Percentiles rank a stretch among this genome's conserved stretches.
phyloP scores from a whole-genome alignment of 192 early-diverging fungal genomes.

The Gonapodya sp. region DNA sequence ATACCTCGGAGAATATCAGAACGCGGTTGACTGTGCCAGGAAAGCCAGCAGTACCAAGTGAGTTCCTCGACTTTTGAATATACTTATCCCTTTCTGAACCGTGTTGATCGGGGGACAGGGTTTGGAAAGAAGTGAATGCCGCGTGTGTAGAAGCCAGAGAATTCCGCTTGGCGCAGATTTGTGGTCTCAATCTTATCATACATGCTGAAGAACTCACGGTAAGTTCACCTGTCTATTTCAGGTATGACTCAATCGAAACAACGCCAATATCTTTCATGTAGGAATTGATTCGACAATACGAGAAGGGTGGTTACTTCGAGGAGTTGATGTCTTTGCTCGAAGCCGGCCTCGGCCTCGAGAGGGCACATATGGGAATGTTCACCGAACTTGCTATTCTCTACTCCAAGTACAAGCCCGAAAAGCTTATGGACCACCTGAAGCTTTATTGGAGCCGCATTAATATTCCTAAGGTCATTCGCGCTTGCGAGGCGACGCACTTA shows the following conservation, averaged over 20 bases:
- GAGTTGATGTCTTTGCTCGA: slow-evolving; percentile 87
- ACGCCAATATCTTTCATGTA: neutral
- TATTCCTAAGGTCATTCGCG: slow-evolving; percentile 96
- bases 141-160: slow-evolving; percentile 91
- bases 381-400: slow-evolving; percentile 97
- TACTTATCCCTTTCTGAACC: neutral
- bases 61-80: neutral
- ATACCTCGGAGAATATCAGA: slow-evolving; percentile 87
- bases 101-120: slow-evolving; percentile 35
- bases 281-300: slow-evolving; percentile 78
- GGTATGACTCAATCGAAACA: neutral
- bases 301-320: slow-evolving; percentile 77
- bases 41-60: slow-evolving; percentile 93
- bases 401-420: slow-evolving; percentile 89
- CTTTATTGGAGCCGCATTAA: slow-evolving; percentile 97
- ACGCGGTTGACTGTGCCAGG: slow-evolving; percentile 94
- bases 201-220: slow-evolving; percentile 93
- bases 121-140: slow-evolving; percentile 98
- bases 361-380: slow-evolving; percentile 99
- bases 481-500: slow-evolving; percentile 84
- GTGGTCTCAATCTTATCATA: slow-evolving; percentile 89
- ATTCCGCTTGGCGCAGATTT: slow-evolving; percentile 96
- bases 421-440: slow-evolving; percentile 95
- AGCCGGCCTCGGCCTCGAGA: slow-evolving; percentile 88
- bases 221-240: neutral